Conservation (phyloP, 2,329 filamentous ascomycete genomes). For the Arthrobotrys megalospora region DNA sequence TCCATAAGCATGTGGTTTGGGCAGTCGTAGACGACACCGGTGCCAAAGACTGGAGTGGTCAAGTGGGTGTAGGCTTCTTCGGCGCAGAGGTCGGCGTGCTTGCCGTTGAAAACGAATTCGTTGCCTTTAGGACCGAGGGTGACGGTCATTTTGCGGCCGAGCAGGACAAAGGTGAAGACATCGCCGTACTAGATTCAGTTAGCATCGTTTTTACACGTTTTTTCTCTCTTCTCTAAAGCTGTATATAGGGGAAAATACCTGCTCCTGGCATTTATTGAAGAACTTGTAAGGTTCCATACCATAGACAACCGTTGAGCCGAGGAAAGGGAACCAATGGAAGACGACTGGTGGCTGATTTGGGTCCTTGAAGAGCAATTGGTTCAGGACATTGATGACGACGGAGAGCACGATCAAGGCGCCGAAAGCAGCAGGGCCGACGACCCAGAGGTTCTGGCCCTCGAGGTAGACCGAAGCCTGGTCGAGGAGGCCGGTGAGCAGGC, state of each 20-base stretch:
- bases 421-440: conserved; percentile 41
- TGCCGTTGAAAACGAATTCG: conserved; percentile 92
- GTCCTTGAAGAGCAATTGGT: conserved; percentile 85
- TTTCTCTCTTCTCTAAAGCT: neutral
- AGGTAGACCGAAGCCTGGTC: conserved; percentile 55
- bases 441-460: conserved; percentile 55
- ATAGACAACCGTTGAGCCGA: conserved; percentile 93
- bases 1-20: conserved; percentile 89
- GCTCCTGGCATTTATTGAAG: conserved; percentile 80
- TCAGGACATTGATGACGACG: conserved; percentile 83
- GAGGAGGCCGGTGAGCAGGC: conserved; percentile 48
- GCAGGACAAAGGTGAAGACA: conserved; percentile 88
- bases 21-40: conserved; percentile 86
- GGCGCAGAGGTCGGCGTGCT: conserved; percentile 88
- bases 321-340: conserved; percentile 84
- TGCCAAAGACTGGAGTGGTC: conserved; percentile 80
- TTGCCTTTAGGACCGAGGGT: conserved; percentile 84
- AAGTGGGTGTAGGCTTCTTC: conserved; percentile 91
- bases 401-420: conserved; percentile 65
- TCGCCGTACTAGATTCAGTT: conserved; percentile 78
- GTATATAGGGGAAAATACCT: conserved; percentile 72
- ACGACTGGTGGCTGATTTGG: conserved; percentile 85
- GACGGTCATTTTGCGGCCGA: conserved; percentile 93
- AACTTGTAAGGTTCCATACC: conserved; percentile 94
- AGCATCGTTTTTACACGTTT: neutral